Base-by-base conservation (phyloP, 345 rosid species). In the Lepidium africanum region DNA sequence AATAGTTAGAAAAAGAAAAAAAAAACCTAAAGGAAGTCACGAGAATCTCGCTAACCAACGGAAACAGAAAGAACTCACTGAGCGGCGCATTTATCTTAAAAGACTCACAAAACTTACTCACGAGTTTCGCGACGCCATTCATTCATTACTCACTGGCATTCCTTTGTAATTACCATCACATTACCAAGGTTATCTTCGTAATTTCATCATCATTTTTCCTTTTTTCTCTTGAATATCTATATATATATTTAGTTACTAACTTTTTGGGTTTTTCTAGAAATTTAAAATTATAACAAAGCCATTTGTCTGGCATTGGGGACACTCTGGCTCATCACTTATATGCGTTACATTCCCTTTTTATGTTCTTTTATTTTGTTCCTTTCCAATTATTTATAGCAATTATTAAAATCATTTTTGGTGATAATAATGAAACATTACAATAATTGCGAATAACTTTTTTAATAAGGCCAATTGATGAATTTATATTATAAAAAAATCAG, bases 21-120 rank as follows among this genome's bases (percentile, higher is more conserved):
- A 47, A 61, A 10, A 37, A 56, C 35, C 42, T 46, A 56, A 58
- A 47, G 67, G 2, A 41, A 52, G 63, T 71, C 75, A 71, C 63
- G 76, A 71, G 70, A 47, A 36, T 61, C 68, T 70, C 53, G 61
- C 61, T 1, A 60, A 50, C 45, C 36, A 62, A 70, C 61, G 35
- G 67, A 59, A 62, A 60, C 67, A 23, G 67, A 59, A 60, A 7
- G 33, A 33, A 25, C 40, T 15, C 42, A 40, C 5, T 17, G 59
- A 37, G 63, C 74, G 61, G 75, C 55, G 58, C 64, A 63, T 71
- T 55, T 45, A 53, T 53, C 69, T 71, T 42, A 41, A 51, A 70
- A 41, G 61, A 71, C 75, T 25, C 23, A 48, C n/a, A 27, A 15
- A 37, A 2, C 5, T 27, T 27, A 27, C 61, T 71, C 76, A 71